These are phyloP conservation scores for Spizellomyces punctatus DNA, from an alignment of 192 early-diverging fungal genomes.

Conservation along the genomic window DNA sequence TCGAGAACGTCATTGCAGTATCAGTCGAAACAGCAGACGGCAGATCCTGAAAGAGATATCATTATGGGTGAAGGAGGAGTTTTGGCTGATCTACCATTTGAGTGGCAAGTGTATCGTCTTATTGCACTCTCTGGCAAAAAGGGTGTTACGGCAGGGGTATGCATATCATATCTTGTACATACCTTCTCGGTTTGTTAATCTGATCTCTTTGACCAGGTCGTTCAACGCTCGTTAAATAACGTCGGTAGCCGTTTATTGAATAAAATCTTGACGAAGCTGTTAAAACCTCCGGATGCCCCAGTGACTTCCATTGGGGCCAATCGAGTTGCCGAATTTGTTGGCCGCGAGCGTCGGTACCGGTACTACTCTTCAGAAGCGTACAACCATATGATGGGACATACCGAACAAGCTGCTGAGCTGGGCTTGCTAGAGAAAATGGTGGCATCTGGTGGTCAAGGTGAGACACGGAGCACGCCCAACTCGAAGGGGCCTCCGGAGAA, in stretches of 20 bases:
- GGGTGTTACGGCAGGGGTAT: conserved; percentile 57
- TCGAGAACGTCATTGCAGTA: neutral
- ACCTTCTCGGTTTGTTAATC: too few species aligned
- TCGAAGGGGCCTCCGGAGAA: too few species aligned
- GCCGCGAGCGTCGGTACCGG: conserved; percentile 64
- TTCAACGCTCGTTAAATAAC: conserved; percentile 53
- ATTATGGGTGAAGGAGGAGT: conserved; percentile 54
- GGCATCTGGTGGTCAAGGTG: neutral
- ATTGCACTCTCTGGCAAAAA: conserved; percentile 50
- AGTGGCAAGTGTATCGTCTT: conserved; percentile 64
- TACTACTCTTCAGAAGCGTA: conserved; percentile 55
- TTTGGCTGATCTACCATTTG: conserved; percentile 58
- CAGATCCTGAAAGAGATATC: conserved; percentile 34
- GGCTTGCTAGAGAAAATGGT: neutral
- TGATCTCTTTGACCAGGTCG: conserved; percentile 6
- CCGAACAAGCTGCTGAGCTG: conserved; percentile 8
- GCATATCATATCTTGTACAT: neutral
- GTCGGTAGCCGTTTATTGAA: conserved; percentile 52
- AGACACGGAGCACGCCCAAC: too few species aligned
- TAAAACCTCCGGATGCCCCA: conserved; percentile 37
- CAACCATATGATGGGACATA: conserved; percentile 6
- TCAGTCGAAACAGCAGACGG: conserved; percentile 13
- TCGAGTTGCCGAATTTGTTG: conserved; percentile 59
- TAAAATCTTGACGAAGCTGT: conserved; percentile 49
- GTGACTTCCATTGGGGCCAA: conserved; percentile 42